These are phyloP conservation scores for Lyophyllum decastes DNA, from an alignment of 768 basidiomycete genomes.

Conservation along the genomic window DNA sequence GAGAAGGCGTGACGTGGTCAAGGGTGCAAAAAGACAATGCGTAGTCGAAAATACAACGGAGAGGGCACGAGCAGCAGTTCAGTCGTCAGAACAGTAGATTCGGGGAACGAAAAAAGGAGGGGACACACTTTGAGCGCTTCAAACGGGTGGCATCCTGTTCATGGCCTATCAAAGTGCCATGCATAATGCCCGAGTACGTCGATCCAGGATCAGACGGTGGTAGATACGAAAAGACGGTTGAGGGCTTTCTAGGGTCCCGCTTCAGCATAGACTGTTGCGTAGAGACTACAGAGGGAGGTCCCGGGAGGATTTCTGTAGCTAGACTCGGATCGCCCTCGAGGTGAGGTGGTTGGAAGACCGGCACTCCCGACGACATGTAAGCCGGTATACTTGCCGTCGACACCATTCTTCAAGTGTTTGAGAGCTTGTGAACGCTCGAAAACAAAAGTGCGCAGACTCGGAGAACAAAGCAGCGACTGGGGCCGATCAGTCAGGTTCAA, in stretches of 20 bases:
- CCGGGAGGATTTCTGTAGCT: constrained; percentile 89
- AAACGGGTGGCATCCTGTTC: constrained; percentile 67
- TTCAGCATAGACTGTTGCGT: constrained; percentile 71
- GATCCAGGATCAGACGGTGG: constrained; percentile 85
- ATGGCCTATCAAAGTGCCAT: constrained; percentile 62
- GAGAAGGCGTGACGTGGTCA: constrained; percentile 18
- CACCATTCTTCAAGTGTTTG: constrained; percentile 53
- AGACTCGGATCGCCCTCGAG: constrained; percentile 80
- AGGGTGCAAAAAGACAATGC: constrained; percentile 24
- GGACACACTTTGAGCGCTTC: constrained; percentile 72
- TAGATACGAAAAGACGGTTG: constrained; percentile 73
- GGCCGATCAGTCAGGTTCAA: constrained; percentile 18
- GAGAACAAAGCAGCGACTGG: constrained; percentile 17
- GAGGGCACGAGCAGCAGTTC: constrained; percentile 19
- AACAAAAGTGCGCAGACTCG: constrained; percentile 18
- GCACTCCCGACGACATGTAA: constrained; percentile 72
- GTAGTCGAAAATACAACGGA: constrained; percentile 15
- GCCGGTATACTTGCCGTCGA: constrained; percentile 71
- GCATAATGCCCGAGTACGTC: constrained; percentile 79
- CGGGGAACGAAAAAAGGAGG: constrained; percentile 13
- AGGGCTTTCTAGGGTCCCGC: constrained; percentile 80
- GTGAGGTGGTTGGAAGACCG: constrained; percentile 75
- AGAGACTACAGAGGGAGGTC: constrained; percentile 75
- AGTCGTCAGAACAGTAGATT: constrained; percentile 20
- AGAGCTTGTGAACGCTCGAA: constrained; percentile 15